Percentiles rank a stretch among this genome's conserved stretches.
Evolutionary conservation across 257 asterid species (phyloP).

Genomic region (Nicotiana undulata): DNA sequence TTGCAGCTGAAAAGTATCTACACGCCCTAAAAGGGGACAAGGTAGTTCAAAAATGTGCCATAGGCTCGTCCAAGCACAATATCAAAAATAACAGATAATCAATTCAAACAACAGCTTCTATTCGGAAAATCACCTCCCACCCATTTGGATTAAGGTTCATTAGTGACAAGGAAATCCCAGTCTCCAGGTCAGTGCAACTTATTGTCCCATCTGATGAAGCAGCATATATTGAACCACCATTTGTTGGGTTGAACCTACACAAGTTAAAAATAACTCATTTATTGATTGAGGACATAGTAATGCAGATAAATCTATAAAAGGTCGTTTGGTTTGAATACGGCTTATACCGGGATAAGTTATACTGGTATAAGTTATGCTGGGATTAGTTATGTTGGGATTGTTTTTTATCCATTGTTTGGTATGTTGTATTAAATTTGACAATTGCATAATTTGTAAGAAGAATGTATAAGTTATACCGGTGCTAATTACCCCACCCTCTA

Average conservation of each 20-base stretch:
- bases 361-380: too few species aligned
- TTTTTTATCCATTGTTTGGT: too few species aligned
- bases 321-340: too few species aligned
- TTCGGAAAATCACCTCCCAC: slow-evolving; percentile 63
- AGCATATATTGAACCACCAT: slow-evolving; percentile 77
- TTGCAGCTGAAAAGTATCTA: not conserved
- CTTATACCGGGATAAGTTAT: too few species aligned
- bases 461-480: too few species aligned
- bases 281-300: slow-evolving; percentile 5
- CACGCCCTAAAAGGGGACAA: not conserved
- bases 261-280: slow-evolving; percentile 6
- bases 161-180: slow-evolving; percentile 67
- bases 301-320: not conserved
- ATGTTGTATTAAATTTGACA: too few species aligned
- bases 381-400: too few species aligned
- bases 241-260: slow-evolving; percentile 59
- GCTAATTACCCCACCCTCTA: too few species aligned
- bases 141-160: slow-evolving; percentile 91
- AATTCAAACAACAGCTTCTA: not conserved
- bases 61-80: not conserved
- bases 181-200: slow-evolving; percentile 85
- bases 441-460: too few species aligned
- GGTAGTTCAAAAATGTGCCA: not conserved
- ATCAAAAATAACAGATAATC: not conserved
- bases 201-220: slow-evolving; percentile 95